These are phyloP conservation scores for Rubroshorea leprosula DNA, from an alignment of 345 rosid species.

Conservation along the genomic window DNA sequence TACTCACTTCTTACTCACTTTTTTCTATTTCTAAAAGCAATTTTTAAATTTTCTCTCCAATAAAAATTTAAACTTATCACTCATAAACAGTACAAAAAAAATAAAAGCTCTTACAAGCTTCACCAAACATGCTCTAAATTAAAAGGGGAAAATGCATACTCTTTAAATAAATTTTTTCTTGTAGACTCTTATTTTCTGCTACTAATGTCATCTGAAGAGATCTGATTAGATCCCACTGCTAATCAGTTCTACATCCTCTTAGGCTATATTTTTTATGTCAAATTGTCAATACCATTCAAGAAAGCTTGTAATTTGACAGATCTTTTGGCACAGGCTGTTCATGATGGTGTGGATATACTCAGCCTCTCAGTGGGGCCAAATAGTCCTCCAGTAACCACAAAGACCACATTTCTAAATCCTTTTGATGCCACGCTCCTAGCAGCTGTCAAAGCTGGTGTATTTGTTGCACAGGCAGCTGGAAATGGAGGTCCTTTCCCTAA, in stretches of 20 bases:
- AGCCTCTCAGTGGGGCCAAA: slow-evolving; percentile 96
- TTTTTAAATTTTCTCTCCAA: too few species aligned
- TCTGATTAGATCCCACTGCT: too few species aligned
- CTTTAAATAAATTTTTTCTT: too few species aligned
- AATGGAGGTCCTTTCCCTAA: slow-evolving; percentile 98
- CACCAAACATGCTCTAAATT: too few species aligned
- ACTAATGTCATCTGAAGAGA: too few species aligned
- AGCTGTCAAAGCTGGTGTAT: slow-evolving; percentile 96
- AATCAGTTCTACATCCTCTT: slow-evolving; percentile 6
- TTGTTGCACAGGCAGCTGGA: slow-evolving; percentile 98
- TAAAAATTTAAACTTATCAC: too few species aligned
- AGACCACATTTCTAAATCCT: slow-evolving; percentile 85
- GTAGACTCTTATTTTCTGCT: too few species aligned
- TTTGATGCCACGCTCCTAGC: slow-evolving; percentile 94
- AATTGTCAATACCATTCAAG: background rate
- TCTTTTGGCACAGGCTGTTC: slow-evolving; percentile 75
- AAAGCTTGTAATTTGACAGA: slow-evolving; percentile 13
- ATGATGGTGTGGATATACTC: slow-evolving; percentile 95
- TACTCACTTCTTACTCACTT: too few species aligned
- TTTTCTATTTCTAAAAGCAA: too few species aligned
- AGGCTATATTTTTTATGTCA: background rate
- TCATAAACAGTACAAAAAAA: too few species aligned
- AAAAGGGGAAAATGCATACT: too few species aligned
- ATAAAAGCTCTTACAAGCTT: too few species aligned
- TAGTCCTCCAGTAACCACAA: slow-evolving; percentile 86